Conservation (phyloP, 192 early-diverging fungal genomes). For the Backusella psychrophila region DNA sequence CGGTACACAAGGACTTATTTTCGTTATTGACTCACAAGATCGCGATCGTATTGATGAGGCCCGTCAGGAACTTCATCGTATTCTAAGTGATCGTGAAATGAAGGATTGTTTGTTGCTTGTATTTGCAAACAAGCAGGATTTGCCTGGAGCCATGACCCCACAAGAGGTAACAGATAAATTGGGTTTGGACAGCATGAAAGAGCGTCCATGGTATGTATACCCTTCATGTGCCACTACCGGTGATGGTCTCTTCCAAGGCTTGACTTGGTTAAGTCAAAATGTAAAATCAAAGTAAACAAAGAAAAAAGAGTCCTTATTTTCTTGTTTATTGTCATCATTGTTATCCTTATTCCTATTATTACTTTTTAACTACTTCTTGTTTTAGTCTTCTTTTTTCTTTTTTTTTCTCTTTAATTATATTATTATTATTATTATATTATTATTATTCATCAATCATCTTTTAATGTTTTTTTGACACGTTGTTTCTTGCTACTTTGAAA, state of each 20-base stretch:
- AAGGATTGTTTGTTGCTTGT: slow-evolving; percentile 78
- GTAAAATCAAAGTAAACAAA: slow-evolving; percentile 38
- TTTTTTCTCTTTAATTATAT: slow-evolving; percentile 8
- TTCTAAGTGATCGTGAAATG: slow-evolving; percentile 84
- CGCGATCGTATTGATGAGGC: slow-evolving; percentile 87
- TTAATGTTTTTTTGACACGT: not conserved
- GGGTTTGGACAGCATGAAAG: slow-evolving; percentile 81
- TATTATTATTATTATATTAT: not conserved
- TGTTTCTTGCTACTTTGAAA: not conserved
- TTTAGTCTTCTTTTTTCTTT: not conserved
- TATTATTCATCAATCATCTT: not conserved
- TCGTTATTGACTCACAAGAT: slow-evolving; percentile 87
- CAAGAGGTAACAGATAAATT: slow-evolving; percentile 90
- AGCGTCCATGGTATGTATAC: slow-evolving; percentile 88
- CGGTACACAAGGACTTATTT: slow-evolving; percentile 82
- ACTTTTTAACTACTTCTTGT: not conserved
- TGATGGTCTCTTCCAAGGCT: slow-evolving; percentile 77
- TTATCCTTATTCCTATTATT: not conserved
- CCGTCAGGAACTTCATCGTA: slow-evolving; percentile 76
- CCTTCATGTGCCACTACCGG: slow-evolving; percentile 82
- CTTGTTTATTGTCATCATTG: not conserved
- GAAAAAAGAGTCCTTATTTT: not conserved
- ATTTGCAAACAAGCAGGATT: slow-evolving; percentile 55
- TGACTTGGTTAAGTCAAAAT: slow-evolving; percentile 84
- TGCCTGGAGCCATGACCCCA: slow-evolving; percentile 67